Conservation (phyloP, 2,329 filamentous ascomycete species). For the Colletotrichum paranaense region DNA sequence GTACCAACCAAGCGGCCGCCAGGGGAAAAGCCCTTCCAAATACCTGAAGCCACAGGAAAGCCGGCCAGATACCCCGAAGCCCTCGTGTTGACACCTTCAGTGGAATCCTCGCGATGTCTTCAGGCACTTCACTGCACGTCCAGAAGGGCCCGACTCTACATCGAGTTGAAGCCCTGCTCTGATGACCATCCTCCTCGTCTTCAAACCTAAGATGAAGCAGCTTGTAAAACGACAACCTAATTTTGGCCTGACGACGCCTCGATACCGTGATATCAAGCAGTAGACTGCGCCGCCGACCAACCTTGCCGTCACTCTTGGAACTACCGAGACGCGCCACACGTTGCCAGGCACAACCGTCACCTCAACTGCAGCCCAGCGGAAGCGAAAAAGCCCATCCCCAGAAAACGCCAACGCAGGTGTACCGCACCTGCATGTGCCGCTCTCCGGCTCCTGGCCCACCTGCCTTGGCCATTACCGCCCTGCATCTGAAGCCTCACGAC, state of each 20-base stretch:
- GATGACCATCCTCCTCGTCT: neutral
- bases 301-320: conserved; percentile 20
- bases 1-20: neutral
- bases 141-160: neutral
- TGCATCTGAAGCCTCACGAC: conserved; percentile 15
- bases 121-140: neutral
- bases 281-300: neutral
- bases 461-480: neutral
- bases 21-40: neutral
- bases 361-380: neutral
- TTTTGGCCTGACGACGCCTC: conserved; percentile 6
- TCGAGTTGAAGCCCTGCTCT: neutral
- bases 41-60: conserved; percentile 1
- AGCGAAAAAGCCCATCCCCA: neutral
- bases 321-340: conserved; percentile 30
- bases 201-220: neutral
- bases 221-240: neutral
- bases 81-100: neutral
- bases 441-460: conserved; percentile 3
- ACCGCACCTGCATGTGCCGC: conserved; percentile 6
- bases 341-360: neutral
- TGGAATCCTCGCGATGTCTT: neutral
- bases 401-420: neutral
- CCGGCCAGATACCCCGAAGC: conserved; percentile 1
- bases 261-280: neutral